Evolutionary conservation across 2,329 filamentous ascomycete species (phyloP), one percentile per base, ranked within the genome.

Genomic region (Fusarium metavorans): DNA sequence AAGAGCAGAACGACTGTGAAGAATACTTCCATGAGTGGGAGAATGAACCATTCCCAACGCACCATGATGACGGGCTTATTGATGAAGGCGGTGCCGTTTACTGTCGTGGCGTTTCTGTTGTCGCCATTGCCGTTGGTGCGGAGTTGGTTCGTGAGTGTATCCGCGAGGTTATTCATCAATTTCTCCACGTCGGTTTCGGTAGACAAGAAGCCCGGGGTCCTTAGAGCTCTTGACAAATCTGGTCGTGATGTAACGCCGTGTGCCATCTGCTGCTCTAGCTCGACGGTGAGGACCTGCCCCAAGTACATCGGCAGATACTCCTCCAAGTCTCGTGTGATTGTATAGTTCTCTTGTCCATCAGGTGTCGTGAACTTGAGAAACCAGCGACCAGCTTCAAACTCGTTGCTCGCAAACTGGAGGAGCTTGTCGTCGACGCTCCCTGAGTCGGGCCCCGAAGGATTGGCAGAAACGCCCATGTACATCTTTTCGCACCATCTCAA

Each of bases 21-120:
- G 25, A 64, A 5, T 3, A 56, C 60, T 32, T 70, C 64, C 5
- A 34, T 23, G 16, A 50, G 41, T 6, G 59, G 68, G 6, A 67
- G 37, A 14, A 64, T 50, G 3, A 64, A 41, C 68, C 64, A 70
- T 6, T 16, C 59, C 68, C 64, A 70, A 30, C 68, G 68, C 5
- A 70, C 68, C 9, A 34, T 45, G 3, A 67, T 70, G 10, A 64
- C 63, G 2, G 50, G 34, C n/a, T 70, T 59, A 6, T 30, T 64
- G 11, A 57, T 6, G 5, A 25, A 50, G 1, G 58, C 64, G 2
- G 16, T n/a, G 2, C 64, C 64, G 3, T 60, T n/a, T 1, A 30
- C 50, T 1, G 27, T 60, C 3, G 20, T 41, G 3, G 45, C 32
- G 18, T 60, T 43, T 9, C 18, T 60, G 30, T 70, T 70, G 25